Base-by-base conservation (phyloP, 1,284 basidiomycete species). In the Cutaneotrichosporon dermatis region DNA sequence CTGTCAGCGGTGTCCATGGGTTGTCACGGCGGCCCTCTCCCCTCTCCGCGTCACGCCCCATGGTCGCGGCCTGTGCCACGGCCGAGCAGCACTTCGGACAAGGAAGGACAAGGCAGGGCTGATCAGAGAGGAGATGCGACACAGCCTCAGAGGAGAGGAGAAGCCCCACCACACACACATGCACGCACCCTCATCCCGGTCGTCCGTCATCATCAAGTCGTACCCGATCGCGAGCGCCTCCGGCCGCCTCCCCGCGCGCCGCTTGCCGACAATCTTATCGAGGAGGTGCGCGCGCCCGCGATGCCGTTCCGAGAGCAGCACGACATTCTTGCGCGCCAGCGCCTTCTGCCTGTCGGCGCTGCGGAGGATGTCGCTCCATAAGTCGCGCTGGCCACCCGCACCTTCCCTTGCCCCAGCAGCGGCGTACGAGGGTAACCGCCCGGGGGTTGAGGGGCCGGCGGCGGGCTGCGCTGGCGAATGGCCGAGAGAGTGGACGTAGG, bases 321-420 rank as follows among this genome's bases (percentile, higher is more conserved):
- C 80, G 45, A 94, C 81, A 70, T 92, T 89, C 75, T 92, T 93
- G 6, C 88, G 86, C 16, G 89, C 87, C 71, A 87, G 54, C 35
- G 58, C 53, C 52, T 65, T 89, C n/a, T 87, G 87, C 55, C 90
- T 85, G 54, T 88, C 85, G 34, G 94, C 90, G 25, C 88, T 90
- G 74, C 92, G 88, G 11, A 95, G 82, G 67, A 95, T 95, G 39
- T 88, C 90, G 3, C 87, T 89, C 92, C 92, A 96, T 37, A 96
- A 80, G 67, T 93, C 89, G 25, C 25, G 25, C 25, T 25, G 25
- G 3, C 2, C 2, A 11, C 37, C 50, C 33, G 13, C 16, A 6
- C 46, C 46, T 49, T 36, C 46, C 39, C 39, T 40, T 2, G 25
- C 25, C 25, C 25, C 25, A 25, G 25, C 2, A 2, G 25, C 25